Evolutionary conservation across 345 rosid genomes (phyloP).

Genomic region (sweet orange (Citrus sinensis)): DNA sequence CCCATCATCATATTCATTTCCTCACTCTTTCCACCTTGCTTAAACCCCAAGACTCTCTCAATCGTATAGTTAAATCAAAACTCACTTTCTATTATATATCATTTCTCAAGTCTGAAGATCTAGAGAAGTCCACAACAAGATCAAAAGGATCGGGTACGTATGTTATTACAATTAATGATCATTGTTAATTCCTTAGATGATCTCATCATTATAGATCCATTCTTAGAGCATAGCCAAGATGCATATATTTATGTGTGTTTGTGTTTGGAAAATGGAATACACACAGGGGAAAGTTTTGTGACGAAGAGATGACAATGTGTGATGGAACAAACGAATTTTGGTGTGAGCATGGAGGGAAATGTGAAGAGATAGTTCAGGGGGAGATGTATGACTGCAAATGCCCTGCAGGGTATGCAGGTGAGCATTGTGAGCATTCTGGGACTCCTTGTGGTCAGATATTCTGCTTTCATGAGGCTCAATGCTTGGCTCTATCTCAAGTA

Average conservation of each 20-base stretch:
- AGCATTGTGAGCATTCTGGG: conserved; percentile 20
- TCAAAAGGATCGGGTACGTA: conserved; percentile 12
- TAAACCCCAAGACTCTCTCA: conserved; percentile 13
- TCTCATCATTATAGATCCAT: not conserved
- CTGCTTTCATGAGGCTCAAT: conserved; percentile 27
- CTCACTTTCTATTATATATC: not conserved
- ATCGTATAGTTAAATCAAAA: not conserved
- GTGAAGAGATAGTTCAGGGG: conserved; percentile 37
- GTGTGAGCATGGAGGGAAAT: conserved; percentile 33
- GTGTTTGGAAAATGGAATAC: not conserved
- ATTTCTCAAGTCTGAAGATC: not conserved
- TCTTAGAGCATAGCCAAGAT: not conserved
- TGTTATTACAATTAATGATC: not conserved
- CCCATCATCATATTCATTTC: not conserved
- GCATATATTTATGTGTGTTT: not conserved
- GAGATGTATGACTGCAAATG: conserved; percentile 31
- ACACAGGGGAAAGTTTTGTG: conserved; percentile 26
- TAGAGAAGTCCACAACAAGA: not conserved
- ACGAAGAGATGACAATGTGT: conserved; percentile 41
- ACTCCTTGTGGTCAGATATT: conserved; percentile 22
- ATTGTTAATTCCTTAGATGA: too few relatives aligned
- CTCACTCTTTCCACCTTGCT: conserved; percentile 13
- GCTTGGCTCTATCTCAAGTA: conserved; percentile 10
- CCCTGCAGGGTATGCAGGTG: conserved; percentile 21
- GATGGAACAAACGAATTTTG: conserved; percentile 38